Percentiles rank a stretch among this genome's conserved stretches.
These are phyloP conservation scores for Metarhizium album DNA, from an alignment of 2,329 filamentous ascomycete species.

Conservation along the genomic window DNA sequence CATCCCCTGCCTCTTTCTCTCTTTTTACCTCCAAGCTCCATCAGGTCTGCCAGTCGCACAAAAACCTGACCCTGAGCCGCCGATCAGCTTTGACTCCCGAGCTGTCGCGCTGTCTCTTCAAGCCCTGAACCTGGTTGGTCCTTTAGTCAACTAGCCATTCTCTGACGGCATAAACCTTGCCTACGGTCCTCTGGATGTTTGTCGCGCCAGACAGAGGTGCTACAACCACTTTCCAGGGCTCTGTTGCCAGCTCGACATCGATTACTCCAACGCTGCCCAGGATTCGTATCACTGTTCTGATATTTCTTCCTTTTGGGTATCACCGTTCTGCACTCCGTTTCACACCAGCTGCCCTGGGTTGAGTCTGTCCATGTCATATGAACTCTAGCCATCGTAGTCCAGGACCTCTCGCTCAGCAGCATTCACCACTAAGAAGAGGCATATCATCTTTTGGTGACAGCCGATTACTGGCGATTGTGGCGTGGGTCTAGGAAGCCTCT, in stretches of 20 bases:
- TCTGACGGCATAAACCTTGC: conserved; percentile 3
- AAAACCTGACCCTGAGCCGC: conserved; percentile 35
- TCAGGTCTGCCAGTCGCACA: conserved; percentile 34
- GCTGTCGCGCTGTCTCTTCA: conserved; percentile 16
- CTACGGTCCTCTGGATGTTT: conserved; percentile 15
- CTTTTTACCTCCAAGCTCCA: conserved; percentile 25
- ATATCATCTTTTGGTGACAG: neutral
- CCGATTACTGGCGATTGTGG: neutral
- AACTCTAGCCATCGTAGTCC: conserved; percentile 1
- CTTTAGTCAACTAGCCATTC: conserved; percentile 10
- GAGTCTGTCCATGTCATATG: conserved; percentile 2
- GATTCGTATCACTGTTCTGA: conserved; percentile 34
- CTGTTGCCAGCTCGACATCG: conserved; percentile 27
- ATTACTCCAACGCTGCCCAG: conserved; percentile 33
- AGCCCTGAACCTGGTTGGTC: conserved; percentile 14
- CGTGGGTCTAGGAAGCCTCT: neutral
- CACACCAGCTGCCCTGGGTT: conserved; percentile 29
- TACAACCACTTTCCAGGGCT: conserved; percentile 22
- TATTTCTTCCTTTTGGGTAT: conserved; percentile 23
- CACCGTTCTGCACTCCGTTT: conserved; percentile 42
- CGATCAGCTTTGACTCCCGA: conserved; percentile 23
- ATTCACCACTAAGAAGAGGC: neutral
- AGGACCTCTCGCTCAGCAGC: neutral
- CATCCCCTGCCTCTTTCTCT: conserved; percentile 16
- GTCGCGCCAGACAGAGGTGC: conserved; percentile 20